These are phyloP conservation scores for Pilatotrama ljubarskyi DNA, from an alignment of 768 basidiomycete genomes.

Conservation along the genomic window DNA sequence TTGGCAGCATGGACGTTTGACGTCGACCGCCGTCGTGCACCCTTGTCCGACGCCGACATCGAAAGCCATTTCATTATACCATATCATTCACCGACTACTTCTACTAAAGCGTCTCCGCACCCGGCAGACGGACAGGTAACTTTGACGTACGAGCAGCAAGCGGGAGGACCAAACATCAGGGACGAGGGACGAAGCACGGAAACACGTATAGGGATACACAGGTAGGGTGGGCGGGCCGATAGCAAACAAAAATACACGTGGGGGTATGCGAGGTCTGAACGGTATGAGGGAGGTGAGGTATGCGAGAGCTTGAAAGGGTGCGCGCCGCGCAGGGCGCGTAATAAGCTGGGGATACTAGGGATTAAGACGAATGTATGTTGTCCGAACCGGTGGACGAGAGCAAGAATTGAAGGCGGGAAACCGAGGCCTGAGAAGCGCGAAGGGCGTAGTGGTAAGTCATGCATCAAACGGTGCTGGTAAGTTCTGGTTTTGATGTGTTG, in stretches of 20 bases:
- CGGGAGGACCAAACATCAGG: too few species aligned
- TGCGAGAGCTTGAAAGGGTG: not conserved
- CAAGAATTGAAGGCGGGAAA: not conserved
- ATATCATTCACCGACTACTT: too few species aligned
- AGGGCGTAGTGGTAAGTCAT: not conserved
- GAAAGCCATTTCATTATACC: too few species aligned
- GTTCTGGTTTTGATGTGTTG: not conserved
- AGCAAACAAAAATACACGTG: not conserved
- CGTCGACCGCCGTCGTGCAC: too few species aligned
- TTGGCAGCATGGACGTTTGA: too few species aligned
- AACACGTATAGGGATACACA: not conserved
- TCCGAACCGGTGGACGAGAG: not conserved
- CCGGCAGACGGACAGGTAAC: too few species aligned
- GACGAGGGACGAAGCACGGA: too few species aligned
- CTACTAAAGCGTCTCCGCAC: too few species aligned
- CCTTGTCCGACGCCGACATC: too few species aligned
- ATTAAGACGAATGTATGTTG: constrained; percentile 3
- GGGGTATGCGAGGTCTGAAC: not conserved
- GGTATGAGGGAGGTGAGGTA: too few species aligned
- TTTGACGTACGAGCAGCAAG: too few species aligned
- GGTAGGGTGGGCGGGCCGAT: not conserved
- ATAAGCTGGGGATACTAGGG: not conserved
- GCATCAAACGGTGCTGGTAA: too few species aligned
- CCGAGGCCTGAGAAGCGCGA: not conserved
- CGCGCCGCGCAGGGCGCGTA: not conserved